A percentile compares a stretch with the other conserved stretches of the same genome.
phyloP scores from a whole-genome alignment of 1,139 yeast genomes.

The Yamadazyma triangularis region DNA sequence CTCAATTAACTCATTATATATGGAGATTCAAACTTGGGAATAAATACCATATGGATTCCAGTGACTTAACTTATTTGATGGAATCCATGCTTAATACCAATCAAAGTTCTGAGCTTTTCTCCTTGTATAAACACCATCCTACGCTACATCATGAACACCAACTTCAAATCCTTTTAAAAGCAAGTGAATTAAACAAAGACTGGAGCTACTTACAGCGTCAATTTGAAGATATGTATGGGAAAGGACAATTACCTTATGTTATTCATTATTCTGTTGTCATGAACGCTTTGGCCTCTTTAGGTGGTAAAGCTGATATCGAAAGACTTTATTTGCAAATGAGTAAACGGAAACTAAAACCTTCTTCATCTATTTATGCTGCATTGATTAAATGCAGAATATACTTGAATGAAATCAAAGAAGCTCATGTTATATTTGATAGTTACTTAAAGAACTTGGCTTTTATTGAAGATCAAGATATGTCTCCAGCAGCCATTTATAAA shows the following conservation, averaged over 20 bases:
- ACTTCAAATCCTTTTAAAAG: conserved; percentile 40
- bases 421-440: conserved; percentile 17
- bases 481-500: conserved; percentile 6
- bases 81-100: conserved; percentile 20
- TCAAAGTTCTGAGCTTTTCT: conserved; percentile 21
- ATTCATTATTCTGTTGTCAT: conserved; percentile 63
- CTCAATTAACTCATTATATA: conserved; percentile 16
- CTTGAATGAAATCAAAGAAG: conserved; percentile 43
- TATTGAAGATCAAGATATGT: conserved; percentile 2
- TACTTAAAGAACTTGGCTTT: conserved; percentile 13
- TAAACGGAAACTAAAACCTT: conserved; percentile 46
- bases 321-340: conserved; percentile 46
- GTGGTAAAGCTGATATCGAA: conserved; percentile 52
- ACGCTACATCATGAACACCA: conserved; percentile 31
- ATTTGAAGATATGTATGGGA: conserved; percentile 58
- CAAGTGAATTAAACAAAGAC: conserved; percentile 50
- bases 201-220: conserved; percentile 60
- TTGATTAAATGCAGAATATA: conserved; percentile 45
- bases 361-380: conserved; percentile 42
- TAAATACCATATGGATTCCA: conserved; percentile 5
- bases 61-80: conserved; percentile 30
- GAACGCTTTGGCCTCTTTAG: conserved; percentile 55
- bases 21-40: conserved; percentile 22
- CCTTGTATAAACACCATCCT: conserved; percentile 20
- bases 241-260: conserved; percentile 51